These are phyloP conservation scores for Arachis stenosperma DNA, from an alignment of 306 rosid genomes.

Conservation along the genomic window DNA sequence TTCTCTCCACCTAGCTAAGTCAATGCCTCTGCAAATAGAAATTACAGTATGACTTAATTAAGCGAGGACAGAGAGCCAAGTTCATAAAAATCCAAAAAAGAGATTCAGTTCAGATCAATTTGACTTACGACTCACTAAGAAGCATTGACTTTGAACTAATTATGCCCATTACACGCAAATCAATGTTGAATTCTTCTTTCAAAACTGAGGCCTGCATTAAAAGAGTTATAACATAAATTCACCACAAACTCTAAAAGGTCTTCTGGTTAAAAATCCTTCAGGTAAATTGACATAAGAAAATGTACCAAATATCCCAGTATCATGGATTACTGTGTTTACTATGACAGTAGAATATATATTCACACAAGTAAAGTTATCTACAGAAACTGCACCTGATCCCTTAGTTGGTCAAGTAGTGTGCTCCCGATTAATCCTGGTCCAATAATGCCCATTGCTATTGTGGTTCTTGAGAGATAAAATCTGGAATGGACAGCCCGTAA, in stretches of 20 bases:
- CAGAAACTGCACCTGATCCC: constrained; percentile 81
- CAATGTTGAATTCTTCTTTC: constrained; percentile 96
- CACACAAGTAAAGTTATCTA: constrained; percentile 13
- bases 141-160: constrained; percentile 80
- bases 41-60: constrained; percentile 26
- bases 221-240: constrained; percentile 11
- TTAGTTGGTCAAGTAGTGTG: constrained; percentile 91
- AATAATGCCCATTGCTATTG: constrained; percentile 92
- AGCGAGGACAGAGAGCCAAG: constrained; percentile 17
- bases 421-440: constrained; percentile 98
- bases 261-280: not conserved
- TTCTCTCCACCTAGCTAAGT: constrained; percentile 83
- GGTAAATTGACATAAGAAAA: constrained; percentile 10
- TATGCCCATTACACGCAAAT: constrained; percentile 94
- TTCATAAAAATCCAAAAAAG: constrained; percentile 10
- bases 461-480: constrained; percentile 92
- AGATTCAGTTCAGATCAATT: constrained; percentile 31
- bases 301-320: constrained; percentile 9
- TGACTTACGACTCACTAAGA: constrained; percentile 82
- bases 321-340: constrained; percentile 23
- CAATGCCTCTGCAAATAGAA: constrained; percentile 71
- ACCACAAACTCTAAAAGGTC: constrained; percentile 25
- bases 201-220: constrained; percentile 72
- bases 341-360: constrained; percentile 20
- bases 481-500: constrained; percentile 95